These are phyloP conservation scores for Venturia aucupariae DNA, from an alignment of 2,329 filamentous ascomycete genomes.

Conservation along the genomic window DNA sequence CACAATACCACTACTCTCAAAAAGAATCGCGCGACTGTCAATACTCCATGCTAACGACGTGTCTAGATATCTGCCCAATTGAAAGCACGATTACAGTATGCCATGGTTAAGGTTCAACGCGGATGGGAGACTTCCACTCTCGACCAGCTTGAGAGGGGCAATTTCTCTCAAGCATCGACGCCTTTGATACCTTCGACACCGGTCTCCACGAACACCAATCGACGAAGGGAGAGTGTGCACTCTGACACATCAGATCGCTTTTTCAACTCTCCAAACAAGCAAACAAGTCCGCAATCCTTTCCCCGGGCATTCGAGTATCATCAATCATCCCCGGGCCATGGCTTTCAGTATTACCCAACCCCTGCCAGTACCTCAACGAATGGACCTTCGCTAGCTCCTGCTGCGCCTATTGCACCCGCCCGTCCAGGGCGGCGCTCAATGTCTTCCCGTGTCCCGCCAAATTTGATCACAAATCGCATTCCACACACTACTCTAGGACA, in stretches of 20 bases:
- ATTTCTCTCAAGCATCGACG: neutral
- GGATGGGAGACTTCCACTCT: constrained; percentile 76
- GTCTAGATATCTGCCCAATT: constrained; percentile 65
- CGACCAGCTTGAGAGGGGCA: constrained; percentile 55
- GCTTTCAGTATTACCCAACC: constrained; percentile 14
- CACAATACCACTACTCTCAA: neutral
- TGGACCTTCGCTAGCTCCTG: constrained; percentile 24
- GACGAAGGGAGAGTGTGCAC: constrained; percentile 4
- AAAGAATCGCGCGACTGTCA: neutral
- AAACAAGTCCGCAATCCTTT: constrained; percentile 4
- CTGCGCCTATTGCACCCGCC: constrained; percentile 25
- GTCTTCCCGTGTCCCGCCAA: constrained; percentile 25
- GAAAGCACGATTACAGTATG: constrained; percentile 77
- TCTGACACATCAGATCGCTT: constrained; percentile 12
- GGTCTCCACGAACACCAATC: neutral
- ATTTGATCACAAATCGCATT: constrained; percentile 27
- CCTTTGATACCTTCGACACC: constrained; percentile 2
- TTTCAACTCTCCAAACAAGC: constrained; percentile 5
- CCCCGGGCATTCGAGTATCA: neutral
- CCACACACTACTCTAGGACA: constrained; percentile 19
- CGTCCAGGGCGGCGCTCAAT: constrained; percentile 28
- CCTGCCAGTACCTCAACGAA: constrained; percentile 22
- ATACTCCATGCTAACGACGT: constrained; percentile 1
- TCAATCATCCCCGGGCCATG: neutral
- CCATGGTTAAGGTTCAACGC: constrained; percentile 78